A percentile compares a stretch with the other conserved stretches of the same genome.
Evolutionary conservation across 2,329 filamentous ascomycete species (phyloP).

Genomic region (Aureobasidium sp.): DNA sequence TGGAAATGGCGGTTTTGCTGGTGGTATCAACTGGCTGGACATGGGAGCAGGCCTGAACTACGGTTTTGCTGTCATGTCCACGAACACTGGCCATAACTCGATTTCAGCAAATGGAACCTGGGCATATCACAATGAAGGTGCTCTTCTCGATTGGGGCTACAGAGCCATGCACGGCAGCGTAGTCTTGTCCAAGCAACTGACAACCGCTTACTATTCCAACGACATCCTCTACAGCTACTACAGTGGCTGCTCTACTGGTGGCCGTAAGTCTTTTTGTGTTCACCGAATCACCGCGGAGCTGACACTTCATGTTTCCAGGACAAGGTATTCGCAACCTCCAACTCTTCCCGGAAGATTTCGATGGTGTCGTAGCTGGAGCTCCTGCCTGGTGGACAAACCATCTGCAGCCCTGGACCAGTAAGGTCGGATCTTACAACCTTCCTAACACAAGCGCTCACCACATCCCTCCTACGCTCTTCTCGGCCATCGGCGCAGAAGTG

Average conservation of each 20-base stretch:
- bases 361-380: slow-evolving; percentile 49
- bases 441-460: slow-evolving; percentile 40
- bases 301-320: neutral
- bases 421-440: slow-evolving; percentile 43
- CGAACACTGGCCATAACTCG: slow-evolving; percentile 41
- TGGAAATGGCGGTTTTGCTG: slow-evolving; percentile 42
- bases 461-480: slow-evolving; percentile 39
- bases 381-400: slow-evolving; percentile 47
- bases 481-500: slow-evolving; percentile 39
- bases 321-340: slow-evolving; percentile 52
- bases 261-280: slow-evolving; percentile 30
- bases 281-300: neutral
- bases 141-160: slow-evolving; percentile 34
- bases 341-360: slow-evolving; percentile 50
- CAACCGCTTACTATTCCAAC: slow-evolving; percentile 43
- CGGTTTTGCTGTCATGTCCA: slow-evolving; percentile 40
- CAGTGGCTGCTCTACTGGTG: slow-evolving; percentile 53
- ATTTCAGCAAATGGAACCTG: slow-evolving; percentile 30
- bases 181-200: slow-evolving; percentile 42
- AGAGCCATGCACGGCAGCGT: slow-evolving; percentile 44
- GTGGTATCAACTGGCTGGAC: slow-evolving; percentile 43
- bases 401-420: slow-evolving; percentile 40
- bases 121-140: slow-evolving; percentile 33
- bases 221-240: slow-evolving; percentile 46
- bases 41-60: slow-evolving; percentile 38